Conservation (phyloP, 2,329 filamentous ascomycete species). For the Exophiala sp. region DNA sequence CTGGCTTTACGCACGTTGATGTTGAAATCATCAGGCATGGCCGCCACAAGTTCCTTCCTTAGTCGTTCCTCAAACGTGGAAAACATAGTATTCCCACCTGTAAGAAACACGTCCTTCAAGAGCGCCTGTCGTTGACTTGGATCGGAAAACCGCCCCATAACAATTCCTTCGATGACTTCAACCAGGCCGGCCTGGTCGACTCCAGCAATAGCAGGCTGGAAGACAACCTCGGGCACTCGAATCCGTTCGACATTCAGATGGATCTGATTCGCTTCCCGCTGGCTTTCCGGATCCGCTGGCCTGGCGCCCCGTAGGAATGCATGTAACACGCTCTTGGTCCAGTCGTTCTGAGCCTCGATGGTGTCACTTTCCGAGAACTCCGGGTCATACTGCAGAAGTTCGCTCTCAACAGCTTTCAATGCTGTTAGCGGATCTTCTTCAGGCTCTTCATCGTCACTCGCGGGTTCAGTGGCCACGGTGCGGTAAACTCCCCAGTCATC, state of each 20-base stretch:
- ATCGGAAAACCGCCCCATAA: constrained; percentile 68
- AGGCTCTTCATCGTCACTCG: constrained; percentile 75
- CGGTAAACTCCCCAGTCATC: constrained; percentile 98
- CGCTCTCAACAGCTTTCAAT: constrained; percentile 71
- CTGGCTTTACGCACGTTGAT: constrained; percentile 66
- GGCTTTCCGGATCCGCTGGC: constrained; percentile 73
- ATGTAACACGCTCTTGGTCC: constrained; percentile 86
- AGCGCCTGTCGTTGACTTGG: constrained; percentile 59
- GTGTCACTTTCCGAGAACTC: constrained; percentile 89
- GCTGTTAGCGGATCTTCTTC: constrained; percentile 76
- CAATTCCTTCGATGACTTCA: constrained; percentile 84
- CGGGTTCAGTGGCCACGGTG: constrained; percentile 76
- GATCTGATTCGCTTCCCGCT: constrained; percentile 76
- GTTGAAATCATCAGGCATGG: constrained; percentile 62
- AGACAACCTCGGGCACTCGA: constrained; percentile 85
- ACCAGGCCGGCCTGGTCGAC: constrained; percentile 89
- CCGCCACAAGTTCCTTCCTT: constrained; percentile 62
- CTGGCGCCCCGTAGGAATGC: constrained; percentile 83
- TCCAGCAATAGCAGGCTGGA: constrained; percentile 85
- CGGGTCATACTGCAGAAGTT: constrained; percentile 79
- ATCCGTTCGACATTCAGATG: constrained; percentile 97
- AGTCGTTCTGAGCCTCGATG: constrained; percentile 85
- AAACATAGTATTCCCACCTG: constrained; percentile 87
- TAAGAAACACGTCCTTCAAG: constrained; percentile 82
- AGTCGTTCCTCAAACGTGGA: constrained; percentile 79